Base-by-base conservation (phyloP, 306 rosid species). In the Medicago ruthenica region DNA sequence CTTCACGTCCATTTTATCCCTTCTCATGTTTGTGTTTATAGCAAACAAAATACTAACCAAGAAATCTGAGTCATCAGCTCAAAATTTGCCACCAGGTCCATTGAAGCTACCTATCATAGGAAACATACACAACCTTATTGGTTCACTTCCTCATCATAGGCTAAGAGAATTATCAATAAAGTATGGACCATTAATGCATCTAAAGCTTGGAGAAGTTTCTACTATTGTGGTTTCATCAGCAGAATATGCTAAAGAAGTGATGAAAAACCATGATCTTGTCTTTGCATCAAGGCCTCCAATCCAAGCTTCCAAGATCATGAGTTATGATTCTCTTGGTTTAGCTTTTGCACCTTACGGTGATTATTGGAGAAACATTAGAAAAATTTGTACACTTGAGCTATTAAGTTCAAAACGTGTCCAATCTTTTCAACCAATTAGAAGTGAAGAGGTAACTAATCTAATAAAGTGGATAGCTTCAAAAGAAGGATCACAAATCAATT, bases 171-270 rank as follows among this genome's bases (percentile, higher is more conserved):
- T 84, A 55, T 64, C 85, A 40, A 36, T 8, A 58, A 70, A 68
- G 70, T 77, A 77, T 80, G 90, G 88, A 62, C 86, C 86, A 27
- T 37, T 87, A 31, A 84, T 82, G 83, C 73, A 87, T 57, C 64
- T 84, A 3, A 68, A 54, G 44, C 83, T 87, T 2, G 91, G 87
- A 8, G 87, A 87, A 36, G 76, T 82, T 20, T 63, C 79, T 2
- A 7, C 61, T 20, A 20, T 87, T 22, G 79, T 85, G 6, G 80
- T 80, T 54, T 87, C 91, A 7, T 85, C 91, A 0, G 22, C 87
- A 2, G 79, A 75, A 18, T 44, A 8, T 20, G 88, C 86, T 8
- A 76, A 36, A 58, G 73, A 71, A 20, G 73, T 79, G 14, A 41
- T 87, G 71, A 80, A 68, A 48, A 74, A 70, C 17, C 84, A 84